A percentile compares a stretch with the other conserved stretches of the same genome.
Evolutionary conservation across 352 stramenopile species (phyloP).

Genomic region (Phytophthora sp.): DNA sequence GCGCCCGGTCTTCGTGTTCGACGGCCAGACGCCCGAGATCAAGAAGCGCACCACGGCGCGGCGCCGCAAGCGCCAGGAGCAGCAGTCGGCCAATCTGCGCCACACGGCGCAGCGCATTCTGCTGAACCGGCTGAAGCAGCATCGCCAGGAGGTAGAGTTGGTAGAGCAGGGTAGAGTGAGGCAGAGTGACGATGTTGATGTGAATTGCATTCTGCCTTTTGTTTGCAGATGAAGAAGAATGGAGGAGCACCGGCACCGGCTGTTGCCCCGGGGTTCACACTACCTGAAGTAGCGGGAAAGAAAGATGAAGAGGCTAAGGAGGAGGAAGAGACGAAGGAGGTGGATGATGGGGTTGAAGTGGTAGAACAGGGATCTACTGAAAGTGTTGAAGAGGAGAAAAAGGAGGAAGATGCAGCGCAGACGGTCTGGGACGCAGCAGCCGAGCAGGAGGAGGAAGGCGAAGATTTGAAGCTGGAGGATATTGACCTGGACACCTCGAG

Average conservation of each 20-base stretch:
- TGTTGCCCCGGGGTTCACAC: constrained; percentile 60
- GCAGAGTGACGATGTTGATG: not conserved
- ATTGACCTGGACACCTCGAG: constrained; percentile 64
- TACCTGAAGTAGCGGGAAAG: constrained; percentile 34
- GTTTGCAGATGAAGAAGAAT: constrained; percentile 61
- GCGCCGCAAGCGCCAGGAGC: constrained; percentile 69
- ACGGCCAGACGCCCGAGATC: constrained; percentile 97
- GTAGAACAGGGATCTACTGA: not conserved
- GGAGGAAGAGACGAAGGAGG: not conserved
- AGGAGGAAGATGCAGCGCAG: constrained; percentile 16
- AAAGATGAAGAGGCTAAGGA: constrained; percentile 1
- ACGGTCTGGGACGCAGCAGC: constrained; percentile 19
- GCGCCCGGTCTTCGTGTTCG: constrained; percentile 98
- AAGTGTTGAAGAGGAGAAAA: constrained; percentile 1
- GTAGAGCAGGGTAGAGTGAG: constrained; percentile 1
- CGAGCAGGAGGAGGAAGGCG: constrained; percentile 33
- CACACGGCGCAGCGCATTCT: constrained; percentile 95
- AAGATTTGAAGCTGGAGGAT: constrained; percentile 63
- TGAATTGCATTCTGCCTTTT: too few species aligned
- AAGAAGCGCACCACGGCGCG: constrained; percentile 91
- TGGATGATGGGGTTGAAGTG: not conserved
- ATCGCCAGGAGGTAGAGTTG: constrained; percentile 48
- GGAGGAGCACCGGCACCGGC: constrained; percentile 42
- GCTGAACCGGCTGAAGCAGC: constrained; percentile 88
- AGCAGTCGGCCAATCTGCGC: constrained; percentile 83